Conservation (phyloP, 208 protist genomes). For the Acanthamoeba castellanii region DNA sequence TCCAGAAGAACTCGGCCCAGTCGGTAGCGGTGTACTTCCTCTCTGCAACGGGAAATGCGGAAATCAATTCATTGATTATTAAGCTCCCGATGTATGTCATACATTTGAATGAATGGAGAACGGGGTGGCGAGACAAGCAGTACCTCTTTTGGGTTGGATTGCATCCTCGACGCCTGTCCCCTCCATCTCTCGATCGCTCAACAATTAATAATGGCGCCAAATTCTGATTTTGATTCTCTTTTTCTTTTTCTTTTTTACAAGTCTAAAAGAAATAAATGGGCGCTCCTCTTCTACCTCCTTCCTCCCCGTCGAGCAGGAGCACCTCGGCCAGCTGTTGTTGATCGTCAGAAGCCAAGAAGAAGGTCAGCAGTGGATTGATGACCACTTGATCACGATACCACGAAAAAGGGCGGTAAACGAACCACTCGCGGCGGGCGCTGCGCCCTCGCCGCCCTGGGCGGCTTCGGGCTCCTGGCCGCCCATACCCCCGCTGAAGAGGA, state of each 20-base stretch:
- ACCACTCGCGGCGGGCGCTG: background rate
- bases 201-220: background rate
- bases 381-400: background rate
- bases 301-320: conserved; percentile 40
- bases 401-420: background rate
- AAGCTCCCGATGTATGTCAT: too few relatives aligned
- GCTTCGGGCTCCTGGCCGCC: conserved; percentile 1
- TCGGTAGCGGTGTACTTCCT: conserved; percentile 10
- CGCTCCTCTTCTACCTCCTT: background rate
- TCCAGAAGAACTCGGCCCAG: conserved; percentile 60
- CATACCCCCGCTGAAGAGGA: conserved; percentile 33
- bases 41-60: background rate
- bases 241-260: background rate
- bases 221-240: background rate
- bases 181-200: background rate
- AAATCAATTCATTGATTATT: background rate
- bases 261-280: background rate
- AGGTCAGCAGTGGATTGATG: background rate
- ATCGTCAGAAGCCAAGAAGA: background rate
- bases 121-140: background rate
- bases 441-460: background rate
- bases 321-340: conserved; percentile 7
- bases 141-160: background rate
- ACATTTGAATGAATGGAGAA: background rate
- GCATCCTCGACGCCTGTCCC: background rate